Evolutionary conservation across 208 protist species (phyloP), one percentile per base, ranked within the genome.

Genomic region (Leishmania major): DNA sequence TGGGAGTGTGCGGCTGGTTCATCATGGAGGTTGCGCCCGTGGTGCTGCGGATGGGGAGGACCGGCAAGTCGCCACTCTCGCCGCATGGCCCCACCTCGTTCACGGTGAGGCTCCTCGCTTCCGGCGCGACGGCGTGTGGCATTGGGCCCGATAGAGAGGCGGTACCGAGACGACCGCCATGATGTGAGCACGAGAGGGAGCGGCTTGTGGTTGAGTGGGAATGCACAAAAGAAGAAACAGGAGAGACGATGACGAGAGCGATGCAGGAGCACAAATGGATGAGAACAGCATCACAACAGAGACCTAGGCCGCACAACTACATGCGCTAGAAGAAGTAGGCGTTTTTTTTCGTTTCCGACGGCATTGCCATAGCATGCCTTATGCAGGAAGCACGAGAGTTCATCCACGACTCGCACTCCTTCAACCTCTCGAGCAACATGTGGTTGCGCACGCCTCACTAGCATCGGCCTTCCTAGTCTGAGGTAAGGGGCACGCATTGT

Each of bases 1-100:
- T 31, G 89, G 90, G 49, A 88, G 51, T 87, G 25, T 88, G 57
- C 31, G 35, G 57, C 35, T 37, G 77, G 67, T 64, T n/a, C 4
- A 13, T 25, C 15, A 84, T 67, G 45, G 60, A 71, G 73, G 55
- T 83, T 10, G 3, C 49, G 5, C 49, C 74, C 28, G 43, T 67
- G 40, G 77, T 75, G 59, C 43, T 37, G 15, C 47, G 47, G 59
- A 67, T 47, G 45, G 77, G 43, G 35, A 43, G 70, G 25, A 75
- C 60, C 5, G 78, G 57, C 40, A 57, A 67, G 70, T 72, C 77
- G 25, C 37, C 45, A 60, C 51, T 71, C 35, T 83, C 71, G 8
- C 13, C 45, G 76, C 77, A 83, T 75, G 55, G 51, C 51, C 71
- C 35, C 53, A 69, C 47, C 13, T 89, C 82, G 17, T 83, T 80